Evolutionary conservation across 352 stramenopile genomes (phyloP).

Genomic region (Phytophthora tentaculata): DNA sequence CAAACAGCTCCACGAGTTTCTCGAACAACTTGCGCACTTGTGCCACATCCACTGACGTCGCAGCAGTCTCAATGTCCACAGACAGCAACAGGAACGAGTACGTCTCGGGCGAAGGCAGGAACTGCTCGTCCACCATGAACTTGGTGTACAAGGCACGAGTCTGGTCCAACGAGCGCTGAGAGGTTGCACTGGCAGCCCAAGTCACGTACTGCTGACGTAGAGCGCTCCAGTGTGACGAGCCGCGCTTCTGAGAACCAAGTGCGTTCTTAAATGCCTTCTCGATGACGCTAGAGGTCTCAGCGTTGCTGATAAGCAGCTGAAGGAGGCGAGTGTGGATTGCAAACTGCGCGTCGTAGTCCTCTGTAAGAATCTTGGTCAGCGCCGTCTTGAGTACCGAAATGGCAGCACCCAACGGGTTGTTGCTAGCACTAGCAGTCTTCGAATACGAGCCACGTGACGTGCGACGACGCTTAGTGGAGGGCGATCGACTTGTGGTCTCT

Average conservation of each 20-base stretch:
- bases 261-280: conserved; percentile 63
- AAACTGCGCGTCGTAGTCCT: conserved; percentile 55
- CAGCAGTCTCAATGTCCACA: conserved; percentile 74
- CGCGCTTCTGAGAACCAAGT: conserved; percentile 47
- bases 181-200: conserved; percentile 49
- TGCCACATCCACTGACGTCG: conserved; percentile 37
- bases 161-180: conserved; percentile 37
- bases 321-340: conserved; percentile 58
- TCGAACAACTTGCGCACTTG: conserved; percentile 78
- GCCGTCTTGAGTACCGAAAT: conserved; percentile 59
- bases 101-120: conserved; percentile 68
- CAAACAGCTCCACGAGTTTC: conserved; percentile 85
- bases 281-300: conserved; percentile 32
- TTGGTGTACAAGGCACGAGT: conserved; percentile 66
- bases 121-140: conserved; percentile 70
- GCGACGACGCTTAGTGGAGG: conserved; percentile 59
- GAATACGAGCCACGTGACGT: conserved; percentile 41
- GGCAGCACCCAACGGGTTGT: conserved; percentile 42
- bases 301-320: conserved; percentile 54
- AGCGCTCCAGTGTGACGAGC: conserved; percentile 58
- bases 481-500: conserved; percentile 9
- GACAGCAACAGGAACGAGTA: conserved; percentile 72
- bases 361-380: conserved; percentile 42
- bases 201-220: conserved; percentile 73
- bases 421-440: conserved; percentile 6